Evolutionary conservation across 2,329 filamentous ascomycete species (phyloP).

Genomic region (Fusarium pseudoanthophilum): DNA sequence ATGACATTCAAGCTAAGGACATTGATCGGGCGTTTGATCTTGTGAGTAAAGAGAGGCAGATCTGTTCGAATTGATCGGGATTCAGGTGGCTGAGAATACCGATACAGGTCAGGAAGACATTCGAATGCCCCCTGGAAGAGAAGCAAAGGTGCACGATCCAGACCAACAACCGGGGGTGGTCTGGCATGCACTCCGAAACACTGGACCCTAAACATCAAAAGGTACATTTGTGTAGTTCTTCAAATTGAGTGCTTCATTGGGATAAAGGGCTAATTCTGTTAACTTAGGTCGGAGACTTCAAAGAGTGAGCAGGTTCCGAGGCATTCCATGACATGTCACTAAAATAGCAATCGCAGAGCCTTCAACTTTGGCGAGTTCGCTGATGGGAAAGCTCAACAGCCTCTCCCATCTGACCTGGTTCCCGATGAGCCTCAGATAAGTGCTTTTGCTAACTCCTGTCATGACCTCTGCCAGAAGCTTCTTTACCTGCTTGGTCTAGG

Average conservation of each 20-base stretch:
- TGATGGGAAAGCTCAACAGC: slow-evolving; percentile 76
- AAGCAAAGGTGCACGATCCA: slow-evolving; percentile 81
- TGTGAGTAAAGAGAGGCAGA: slow-evolving; percentile 57
- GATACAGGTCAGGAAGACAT: slow-evolving; percentile 73
- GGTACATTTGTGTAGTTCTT: slow-evolving; percentile 52
- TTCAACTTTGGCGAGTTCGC: slow-evolving; percentile 91
- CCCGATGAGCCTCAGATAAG: slow-evolving; percentile 69
- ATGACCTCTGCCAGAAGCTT: slow-evolving; percentile 76
- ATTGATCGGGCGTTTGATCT: slow-evolving; percentile 79
- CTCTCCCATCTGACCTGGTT: slow-evolving; percentile 73
- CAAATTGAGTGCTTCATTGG: neutral
- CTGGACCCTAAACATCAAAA: slow-evolving; percentile 86
- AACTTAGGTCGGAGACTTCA: slow-evolving; percentile 79
- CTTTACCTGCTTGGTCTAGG: slow-evolving; percentile 82
- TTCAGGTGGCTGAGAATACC: neutral
- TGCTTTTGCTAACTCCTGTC: slow-evolving; percentile 76
- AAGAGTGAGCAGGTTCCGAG: slow-evolving; percentile 70
- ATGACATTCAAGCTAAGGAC: slow-evolving; percentile 72
- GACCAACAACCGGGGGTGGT: slow-evolving; percentile 88
- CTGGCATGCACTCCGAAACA: slow-evolving; percentile 86
- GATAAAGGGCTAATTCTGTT: neutral
- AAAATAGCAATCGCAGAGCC: slow-evolving; percentile 63
- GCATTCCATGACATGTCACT: neutral
- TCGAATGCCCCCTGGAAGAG: slow-evolving; percentile 73
- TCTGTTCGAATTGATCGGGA: neutral